Conservation (phyloP, 148 eudicot species). For the Talinum fruticosum region DNA sequence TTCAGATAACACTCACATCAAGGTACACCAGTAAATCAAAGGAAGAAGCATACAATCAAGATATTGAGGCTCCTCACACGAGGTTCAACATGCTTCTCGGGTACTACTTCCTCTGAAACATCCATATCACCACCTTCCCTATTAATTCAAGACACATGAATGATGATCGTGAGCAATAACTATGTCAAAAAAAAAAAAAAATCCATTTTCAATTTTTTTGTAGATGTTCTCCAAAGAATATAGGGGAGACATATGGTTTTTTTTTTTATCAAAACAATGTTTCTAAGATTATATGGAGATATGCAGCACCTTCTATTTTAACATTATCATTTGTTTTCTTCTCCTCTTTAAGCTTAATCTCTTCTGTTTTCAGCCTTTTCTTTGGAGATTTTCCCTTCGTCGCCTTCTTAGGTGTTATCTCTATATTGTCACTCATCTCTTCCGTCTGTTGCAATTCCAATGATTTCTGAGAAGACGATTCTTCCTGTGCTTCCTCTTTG, state of each 20-base stretch:
- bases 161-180: background rate
- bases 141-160: conserved; percentile 1
- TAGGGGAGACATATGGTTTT: background rate
- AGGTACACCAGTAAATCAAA: conserved; percentile 1
- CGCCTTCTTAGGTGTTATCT: conserved; percentile 22
- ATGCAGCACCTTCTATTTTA: conserved; percentile 32
- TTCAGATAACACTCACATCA: conserved; percentile 7
- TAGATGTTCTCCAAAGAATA: background rate
- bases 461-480: conserved; percentile 11
- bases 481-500: conserved; percentile 19
- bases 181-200: background rate
- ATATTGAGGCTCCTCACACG: conserved; percentile 46
- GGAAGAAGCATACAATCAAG: conserved; percentile 7
- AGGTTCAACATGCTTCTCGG: conserved; percentile 55
- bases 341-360: conserved; percentile 28
- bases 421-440: conserved; percentile 22
- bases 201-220: background rate
- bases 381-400: conserved; percentile 50
- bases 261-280: conserved; percentile 6
- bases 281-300: background rate
- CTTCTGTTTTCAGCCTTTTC: conserved; percentile 40
- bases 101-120: conserved; percentile 42
- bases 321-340: conserved; percentile 25
- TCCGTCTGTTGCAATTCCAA: conserved; percentile 17
- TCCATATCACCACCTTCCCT: conserved; percentile 43